Percentiles rank a stretch among this genome's conserved stretches.
Conservation (phyloP, 768 basidiomycete species). For the Kwoniella dejecticola region DNA sequence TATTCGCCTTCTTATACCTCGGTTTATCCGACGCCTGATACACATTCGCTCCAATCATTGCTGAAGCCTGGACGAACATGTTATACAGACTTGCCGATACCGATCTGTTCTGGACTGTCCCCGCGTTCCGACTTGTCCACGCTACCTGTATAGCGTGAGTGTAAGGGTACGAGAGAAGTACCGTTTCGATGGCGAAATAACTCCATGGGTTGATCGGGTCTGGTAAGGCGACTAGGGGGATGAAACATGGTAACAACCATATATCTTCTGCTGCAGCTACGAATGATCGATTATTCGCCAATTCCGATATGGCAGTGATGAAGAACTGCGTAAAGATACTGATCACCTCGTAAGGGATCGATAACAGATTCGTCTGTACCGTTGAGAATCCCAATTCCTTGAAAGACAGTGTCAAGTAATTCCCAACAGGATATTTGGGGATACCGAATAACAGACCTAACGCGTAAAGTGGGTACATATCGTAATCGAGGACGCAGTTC, state of each 20-base stretch:
- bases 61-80: constrained; percentile 50
- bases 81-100: constrained; percentile 52
- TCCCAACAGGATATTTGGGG: constrained; percentile 36
- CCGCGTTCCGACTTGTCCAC: constrained; percentile 51
- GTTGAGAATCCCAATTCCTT: constrained; percentile 49
- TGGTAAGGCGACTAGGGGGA: constrained; percentile 42
- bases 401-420: constrained; percentile 49
- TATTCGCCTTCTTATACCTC: constrained; percentile 45
- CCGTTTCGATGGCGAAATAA: constrained; percentile 52
- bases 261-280: constrained; percentile 43
- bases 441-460: constrained; percentile 53
- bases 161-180: constrained; percentile 52
- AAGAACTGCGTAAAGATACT: constrained; percentile 41
- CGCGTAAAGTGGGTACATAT: constrained; percentile 52
- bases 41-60: constrained; percentile 49
- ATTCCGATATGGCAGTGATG: constrained; percentile 26
- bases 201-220: constrained; percentile 37
- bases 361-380: constrained; percentile 51
- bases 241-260: constrained; percentile 51
- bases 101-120: constrained; percentile 50
- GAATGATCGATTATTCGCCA: constrained; percentile 33
- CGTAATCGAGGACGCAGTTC: constrained; percentile 42
- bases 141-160: constrained; percentile 53
- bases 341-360: constrained; percentile 45
- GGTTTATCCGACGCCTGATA: constrained; percentile 20